Evolutionary conservation across 345 rosid species (phyloP), one percentile per base, ranked within the genome.

Genomic region (Citrus trifoliata): DNA sequence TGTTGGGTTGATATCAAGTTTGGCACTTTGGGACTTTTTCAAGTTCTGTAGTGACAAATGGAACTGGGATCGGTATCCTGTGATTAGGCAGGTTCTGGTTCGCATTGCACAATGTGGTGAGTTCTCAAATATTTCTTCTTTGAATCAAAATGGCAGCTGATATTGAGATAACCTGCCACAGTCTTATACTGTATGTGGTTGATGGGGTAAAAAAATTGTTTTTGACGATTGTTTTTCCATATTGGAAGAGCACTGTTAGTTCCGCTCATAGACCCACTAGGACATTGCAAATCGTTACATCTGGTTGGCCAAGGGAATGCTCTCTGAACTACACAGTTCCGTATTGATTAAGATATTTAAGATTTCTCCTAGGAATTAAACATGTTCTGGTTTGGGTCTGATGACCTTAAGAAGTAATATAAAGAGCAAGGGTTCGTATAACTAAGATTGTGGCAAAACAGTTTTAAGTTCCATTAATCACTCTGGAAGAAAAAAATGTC

Each of bases 1-100:
- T 69, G 84, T 89, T 69, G 98, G 98, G 72, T 82, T 96, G 83
- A 48, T 93, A 67, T 89, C 91, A 70, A 86, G 98, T 82, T 89
- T 96, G 88, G 97, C 91, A 8, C 80, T 96, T 72, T 96, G 98
- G 98, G 98, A 94, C 76, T 59, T 87, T 37, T 89, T 96, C 89
- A 93, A 87, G 86, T 89, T 89, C 82, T 84, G 91, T 65, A 87
- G 87, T 80, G 89, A 89, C 32, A 86, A 75, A 70, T 96, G 94
- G 95, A 86, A 84, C n/a, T 91, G 90, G 83, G 90, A 94, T 76
- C 82, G 81, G 21, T 83, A 85, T 68, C 95, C 97, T 79, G 76
- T 84, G 8, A 10, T 84, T 81, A 82, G 82, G 16, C 89, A 81
- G 76, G 75, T 88, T 74, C 72, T 92, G 67, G 81, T 96, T 62